Base-by-base conservation (phyloP, 192 early-diverging fungal species). In the Coemansia sp. region DNA sequence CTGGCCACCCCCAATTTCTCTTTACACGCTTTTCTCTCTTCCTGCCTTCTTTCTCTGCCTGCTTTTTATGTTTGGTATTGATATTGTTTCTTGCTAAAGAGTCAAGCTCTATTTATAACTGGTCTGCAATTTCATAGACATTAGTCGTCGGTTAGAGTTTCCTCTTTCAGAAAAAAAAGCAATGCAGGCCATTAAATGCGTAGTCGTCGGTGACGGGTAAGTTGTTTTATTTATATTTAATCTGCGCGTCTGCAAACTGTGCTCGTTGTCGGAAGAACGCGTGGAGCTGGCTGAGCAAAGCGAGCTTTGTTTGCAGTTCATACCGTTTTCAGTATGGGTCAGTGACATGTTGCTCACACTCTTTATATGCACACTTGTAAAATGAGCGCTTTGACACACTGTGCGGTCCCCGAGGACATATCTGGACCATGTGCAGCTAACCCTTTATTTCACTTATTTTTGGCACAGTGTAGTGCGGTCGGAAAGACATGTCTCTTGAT, bases 401-500 rank as follows among this genome's bases (percentile, higher is more conserved):
- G 40, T 3, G 31, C 31, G 40, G 40, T 44, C 15, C 10, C 12
- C 3, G 40, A 12, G 40, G 40, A 44, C 40, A 44, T 15, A n/a
- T n/a, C 40, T 44, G 40, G 14, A n/a, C 40, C 14, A 44, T 44
- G 15, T 44, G 40, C 40, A 44, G 50, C 50, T 52, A 52, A 52
- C 20, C 3, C 5, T 52, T 52, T 26, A 52, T 52, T 44, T n/a
- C 40, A 14, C 5, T 44, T 42, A 14, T n/a, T 44, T 42, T 34
- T 34, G 31, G 31, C 8, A 34, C 31, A 34, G 14, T 62, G 63
- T 75, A 93, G 92, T 87, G 91, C 92, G 46, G 92, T 93, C 59
- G 90, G 90, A 67, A 97, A 98, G 82, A 98, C 96, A 44, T 98
- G 96, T 76, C 88, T 96, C 40, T 81, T 98, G 60, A 98, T 98